Evolutionary conservation across 2,329 filamentous ascomycete genomes (phyloP).

Genomic region (Periconia sp.): DNA sequence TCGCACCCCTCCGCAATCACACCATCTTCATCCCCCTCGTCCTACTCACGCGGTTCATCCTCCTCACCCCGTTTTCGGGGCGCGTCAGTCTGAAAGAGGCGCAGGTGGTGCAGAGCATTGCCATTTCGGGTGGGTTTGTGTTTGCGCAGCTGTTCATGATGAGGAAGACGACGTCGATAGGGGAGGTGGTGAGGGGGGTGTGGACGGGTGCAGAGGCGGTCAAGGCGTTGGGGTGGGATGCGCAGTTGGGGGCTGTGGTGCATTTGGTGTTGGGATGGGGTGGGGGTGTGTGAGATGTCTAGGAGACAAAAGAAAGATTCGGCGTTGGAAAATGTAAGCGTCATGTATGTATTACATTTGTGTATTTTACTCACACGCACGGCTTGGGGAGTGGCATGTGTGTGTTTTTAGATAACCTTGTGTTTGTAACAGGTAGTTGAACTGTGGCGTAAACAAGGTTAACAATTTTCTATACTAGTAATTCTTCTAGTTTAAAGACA

Average conservation of each 20-base stretch:
- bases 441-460: too few relatives aligned
- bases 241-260: slow-evolving; percentile 19
- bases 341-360: too few relatives aligned
- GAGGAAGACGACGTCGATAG: slow-evolving; percentile 12
- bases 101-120: slow-evolving; percentile 22
- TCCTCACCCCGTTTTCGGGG: slow-evolving; percentile 25
- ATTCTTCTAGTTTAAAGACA: too few relatives aligned
- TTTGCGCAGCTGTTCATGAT: slow-evolving; percentile 24
- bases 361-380: too few relatives aligned
- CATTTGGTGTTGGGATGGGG: slow-evolving; percentile 23
- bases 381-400: too few relatives aligned
- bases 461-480: too few relatives aligned
- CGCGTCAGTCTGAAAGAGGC: slow-evolving; percentile 15
- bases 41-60: slow-evolving; percentile 19
- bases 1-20: slow-evolving; percentile 17
- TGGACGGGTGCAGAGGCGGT: slow-evolving; percentile 17
- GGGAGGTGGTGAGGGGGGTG: neutral
- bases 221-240: slow-evolving; percentile 32
- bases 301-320: too few relatives aligned
- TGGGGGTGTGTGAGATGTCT: slow-evolving; percentile 27
- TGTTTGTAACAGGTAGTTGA: too few relatives aligned
- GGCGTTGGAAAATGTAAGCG: too few relatives aligned
- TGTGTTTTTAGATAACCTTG: too few relatives aligned
- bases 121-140: slow-evolving; percentile 26
- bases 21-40: slow-evolving; percentile 22